These are phyloP conservation scores for Leccinum truebloodii DNA, from an alignment of 768 basidiomycete species.

Conservation along the genomic window DNA sequence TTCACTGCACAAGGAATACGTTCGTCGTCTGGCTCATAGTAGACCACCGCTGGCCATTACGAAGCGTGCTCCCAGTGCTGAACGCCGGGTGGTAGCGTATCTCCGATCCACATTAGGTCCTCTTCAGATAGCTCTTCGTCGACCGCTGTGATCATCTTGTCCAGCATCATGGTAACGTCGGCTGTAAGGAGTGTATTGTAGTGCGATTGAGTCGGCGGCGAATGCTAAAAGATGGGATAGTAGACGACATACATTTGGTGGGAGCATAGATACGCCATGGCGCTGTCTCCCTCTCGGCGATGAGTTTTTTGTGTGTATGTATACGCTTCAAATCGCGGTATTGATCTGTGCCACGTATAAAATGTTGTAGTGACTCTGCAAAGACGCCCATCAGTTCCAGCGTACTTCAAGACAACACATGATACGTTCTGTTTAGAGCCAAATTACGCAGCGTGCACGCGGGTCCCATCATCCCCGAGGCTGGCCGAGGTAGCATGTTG, in stretches of 20 bases:
- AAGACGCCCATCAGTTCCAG: background rate
- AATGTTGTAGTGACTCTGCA: background rate
- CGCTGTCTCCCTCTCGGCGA: background rate
- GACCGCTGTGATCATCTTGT: background rate
- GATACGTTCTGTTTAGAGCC: background rate
- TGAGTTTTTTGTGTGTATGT: background rate
- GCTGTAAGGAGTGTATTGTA: background rate
- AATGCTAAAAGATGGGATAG: background rate
- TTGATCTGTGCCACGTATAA: background rate
- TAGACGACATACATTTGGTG: background rate
- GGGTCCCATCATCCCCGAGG: constrained; percentile 22
- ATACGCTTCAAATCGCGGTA: background rate
- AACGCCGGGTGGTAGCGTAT: background rate
- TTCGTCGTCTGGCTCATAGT: constrained; percentile 58
- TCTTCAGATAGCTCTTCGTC: background rate
- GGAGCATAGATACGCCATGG: background rate
- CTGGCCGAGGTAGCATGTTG: background rate
- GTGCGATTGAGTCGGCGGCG: background rate
- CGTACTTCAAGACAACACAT: background rate
- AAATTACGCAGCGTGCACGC: background rate
- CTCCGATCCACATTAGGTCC: background rate
- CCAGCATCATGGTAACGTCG: background rate
- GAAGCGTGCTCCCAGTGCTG: constrained; percentile 27
- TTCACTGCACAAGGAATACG: constrained; percentile 48
- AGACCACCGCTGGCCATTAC: constrained; percentile 58